Base-by-base conservation (phyloP, 148 eudicot species). In the Camellia sinensis region DNA sequence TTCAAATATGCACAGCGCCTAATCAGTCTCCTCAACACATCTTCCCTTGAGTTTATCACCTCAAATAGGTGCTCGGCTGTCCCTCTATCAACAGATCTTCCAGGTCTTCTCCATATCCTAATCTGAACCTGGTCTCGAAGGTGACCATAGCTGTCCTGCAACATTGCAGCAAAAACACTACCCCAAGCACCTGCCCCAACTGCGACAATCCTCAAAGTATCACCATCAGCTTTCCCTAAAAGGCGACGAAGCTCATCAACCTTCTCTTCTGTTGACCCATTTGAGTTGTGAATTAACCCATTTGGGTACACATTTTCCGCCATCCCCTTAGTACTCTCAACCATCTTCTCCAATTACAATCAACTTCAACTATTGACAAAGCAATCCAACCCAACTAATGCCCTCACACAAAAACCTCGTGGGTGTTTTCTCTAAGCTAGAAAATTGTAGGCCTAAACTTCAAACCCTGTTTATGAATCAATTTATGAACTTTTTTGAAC, bases 111-210 rank as follows among this genome's bases (percentile, higher is more conserved):
- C 97, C 97, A 93, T 84, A 91, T 85, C 81, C 97, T 89, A 56
- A 93, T 86, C 56, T 87, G 88, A 77, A 91, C 88, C 80, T 91
- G 91, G 4, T 93, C 93, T 1, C 95, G 81, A 61, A 84, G 80
- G 59, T 83, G 84, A 50, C 92, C 95, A 74, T 93, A 93, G 65
- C 90, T 81, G 78, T 93, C 95, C 76, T 93, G 97, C 62, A 93
- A 75, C 91, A 93, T 76, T 71, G 95, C 93, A 15, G 80, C 77
- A 86, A 93, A 93, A 3, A 93, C 97, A 90, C 93, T 93, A 18
- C 97, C 97, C 95, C 95, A 93, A 48, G 97, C 97, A 76, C 97
- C 97, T 0, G 97, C 97, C 21, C 97, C 97, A 18, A 93, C 91
- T 53, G 91, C 91, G 5, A 91, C 93, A 76, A 93, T 91, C 79